These are phyloP conservation scores for Phlebiopsis flavidoalba DNA, from an alignment of 768 basidiomycete genomes.

Conservation along the genomic window DNA sequence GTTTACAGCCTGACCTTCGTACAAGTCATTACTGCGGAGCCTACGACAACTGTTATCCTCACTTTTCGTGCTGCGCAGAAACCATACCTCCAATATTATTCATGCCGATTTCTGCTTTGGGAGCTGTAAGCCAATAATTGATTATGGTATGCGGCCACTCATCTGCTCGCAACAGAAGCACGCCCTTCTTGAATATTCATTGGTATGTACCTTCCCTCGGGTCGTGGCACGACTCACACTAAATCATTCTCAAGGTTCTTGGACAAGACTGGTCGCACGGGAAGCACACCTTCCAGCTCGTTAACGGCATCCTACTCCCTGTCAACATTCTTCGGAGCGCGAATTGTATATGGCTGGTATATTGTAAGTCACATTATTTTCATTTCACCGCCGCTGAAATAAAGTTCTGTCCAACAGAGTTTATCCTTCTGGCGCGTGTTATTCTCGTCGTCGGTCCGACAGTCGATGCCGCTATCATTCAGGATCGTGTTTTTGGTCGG, in stretches of 20 bases:
- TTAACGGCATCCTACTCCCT: slow-evolving; percentile 72
- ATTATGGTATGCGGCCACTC: background rate
- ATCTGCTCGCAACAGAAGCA: slow-evolving; percentile 44
- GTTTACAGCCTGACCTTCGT: slow-evolving; percentile 73
- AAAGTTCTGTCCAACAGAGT: background rate
- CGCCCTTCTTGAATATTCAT: slow-evolving; percentile 84
- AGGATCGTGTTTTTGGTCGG: slow-evolving; percentile 49
- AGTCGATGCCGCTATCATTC: slow-evolving; percentile 43
- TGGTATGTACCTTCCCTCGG: slow-evolving; percentile 44
- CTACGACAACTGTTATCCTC: background rate
- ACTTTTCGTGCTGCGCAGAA: slow-evolving; percentile 23
- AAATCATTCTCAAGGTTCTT: slow-evolving; percentile 46
- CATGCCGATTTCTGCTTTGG: slow-evolving; percentile 75
- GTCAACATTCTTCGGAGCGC: slow-evolving; percentile 59
- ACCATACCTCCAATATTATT: slow-evolving; percentile 78
- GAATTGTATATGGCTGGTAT: slow-evolving; percentile 67
- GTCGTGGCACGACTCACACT: background rate
- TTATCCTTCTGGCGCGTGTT: slow-evolving; percentile 53
- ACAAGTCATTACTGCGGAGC: slow-evolving; percentile 24
- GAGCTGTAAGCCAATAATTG: slow-evolving; percentile 49
- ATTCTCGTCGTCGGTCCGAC: slow-evolving; percentile 37
- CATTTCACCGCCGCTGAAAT: background rate
- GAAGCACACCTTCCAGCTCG: slow-evolving; percentile 56
- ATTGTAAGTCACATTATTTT: slow-evolving; percentile 28
- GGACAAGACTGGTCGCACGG: slow-evolving; percentile 72